A percentile compares a stretch with the other conserved stretches of the same genome.
phyloP scores from a whole-genome alignment of 106 monocot species.

The Xerophyta viscosa region DNA sequence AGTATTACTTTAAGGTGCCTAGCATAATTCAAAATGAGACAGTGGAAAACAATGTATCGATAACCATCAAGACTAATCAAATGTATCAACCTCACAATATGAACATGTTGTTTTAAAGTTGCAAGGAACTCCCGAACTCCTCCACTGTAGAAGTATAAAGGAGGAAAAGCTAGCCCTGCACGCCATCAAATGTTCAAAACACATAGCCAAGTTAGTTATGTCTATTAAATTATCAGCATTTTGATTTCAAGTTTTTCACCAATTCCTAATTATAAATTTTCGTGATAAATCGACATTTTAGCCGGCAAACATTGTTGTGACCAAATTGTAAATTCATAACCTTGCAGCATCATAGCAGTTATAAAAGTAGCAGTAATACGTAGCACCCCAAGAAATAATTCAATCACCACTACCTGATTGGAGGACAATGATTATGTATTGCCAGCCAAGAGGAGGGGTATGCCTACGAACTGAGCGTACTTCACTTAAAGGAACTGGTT shows the following conservation, averaged over 20 bases:
- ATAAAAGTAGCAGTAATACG: no score
- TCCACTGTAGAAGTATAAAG: slow-evolving; percentile 94
- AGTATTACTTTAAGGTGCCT: no score
- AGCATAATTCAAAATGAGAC: no score
- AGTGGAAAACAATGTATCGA: background rate
- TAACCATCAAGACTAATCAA: background rate
- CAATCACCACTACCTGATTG: slow-evolving; percentile 57
- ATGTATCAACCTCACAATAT: slow-evolving; percentile 66
- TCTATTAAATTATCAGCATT: no score
- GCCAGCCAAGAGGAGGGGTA: slow-evolving; percentile 74
- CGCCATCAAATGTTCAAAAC: slow-evolving; percentile 1
- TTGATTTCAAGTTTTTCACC: no score
- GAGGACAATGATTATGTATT: slow-evolving; percentile 81
- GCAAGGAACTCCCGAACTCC: slow-evolving; percentile 91
- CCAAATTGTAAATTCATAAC: no score
- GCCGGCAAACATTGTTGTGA: no score
- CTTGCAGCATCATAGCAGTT: no score
- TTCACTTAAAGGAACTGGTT: slow-evolving; percentile 49
- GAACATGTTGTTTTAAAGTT: slow-evolving; percentile 75
- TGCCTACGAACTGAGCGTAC: slow-evolving; percentile 77
- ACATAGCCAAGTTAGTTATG: background rate
- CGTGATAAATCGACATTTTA: no score
- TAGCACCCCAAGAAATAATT: no score
- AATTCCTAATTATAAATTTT: no score
- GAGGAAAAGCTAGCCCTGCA: slow-evolving; percentile 83